A percentile compares a stretch with the other conserved stretches of the same genome.
These are phyloP conservation scores for Ascochyta lentis DNA, from an alignment of 2,329 filamentous ascomycete species.

Conservation along the genomic window DNA sequence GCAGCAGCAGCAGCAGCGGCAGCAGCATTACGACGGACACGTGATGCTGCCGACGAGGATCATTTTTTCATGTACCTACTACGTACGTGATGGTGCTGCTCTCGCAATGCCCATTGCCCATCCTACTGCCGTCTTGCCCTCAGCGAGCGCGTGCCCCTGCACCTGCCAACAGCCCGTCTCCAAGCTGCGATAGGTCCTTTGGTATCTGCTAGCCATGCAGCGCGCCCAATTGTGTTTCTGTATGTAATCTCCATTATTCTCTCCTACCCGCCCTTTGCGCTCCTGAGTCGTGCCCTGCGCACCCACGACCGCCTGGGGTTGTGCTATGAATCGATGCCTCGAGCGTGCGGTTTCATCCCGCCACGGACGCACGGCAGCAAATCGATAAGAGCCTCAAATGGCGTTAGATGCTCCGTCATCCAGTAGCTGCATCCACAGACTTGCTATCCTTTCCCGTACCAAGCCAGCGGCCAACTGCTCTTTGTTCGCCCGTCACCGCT, in stretches of 20 bases:
- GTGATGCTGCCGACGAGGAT: slow-evolving; percentile 23
- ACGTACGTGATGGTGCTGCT: slow-evolving; percentile 8
- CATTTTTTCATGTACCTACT: slow-evolving; percentile 14
- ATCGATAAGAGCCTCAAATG: slow-evolving; percentile 32
- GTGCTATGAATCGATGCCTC: slow-evolving; percentile 15
- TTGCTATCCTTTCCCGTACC: not conserved
- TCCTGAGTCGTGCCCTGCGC: slow-evolving; percentile 25
- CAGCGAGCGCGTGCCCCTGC: slow-evolving; percentile 24
- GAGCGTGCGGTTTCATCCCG: slow-evolving; percentile 21
- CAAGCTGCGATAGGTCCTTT: slow-evolving; percentile 10
- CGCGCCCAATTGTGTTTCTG: slow-evolving; percentile 27
- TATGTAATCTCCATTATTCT: slow-evolving; percentile 23
- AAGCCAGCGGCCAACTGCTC: not conserved
- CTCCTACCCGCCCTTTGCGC: slow-evolving; percentile 23
- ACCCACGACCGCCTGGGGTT: slow-evolving; percentile 5
- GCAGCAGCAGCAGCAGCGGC: not conserved
- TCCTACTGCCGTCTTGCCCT: slow-evolving; percentile 11
- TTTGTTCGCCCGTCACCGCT: not conserved
- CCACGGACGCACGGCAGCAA: slow-evolving; percentile 21
- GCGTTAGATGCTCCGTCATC: slow-evolving; percentile 18
- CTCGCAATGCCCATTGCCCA: slow-evolving; percentile 2
- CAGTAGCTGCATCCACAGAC: slow-evolving; percentile 7
- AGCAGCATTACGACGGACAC: slow-evolving; percentile 18
- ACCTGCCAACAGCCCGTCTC: slow-evolving; percentile 20
- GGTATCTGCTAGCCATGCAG: slow-evolving; percentile 20